These are phyloP conservation scores for Talaromyces proteolyticus DNA, from an alignment of 495 filamentous ascomycete species.

Conservation along the genomic window DNA sequence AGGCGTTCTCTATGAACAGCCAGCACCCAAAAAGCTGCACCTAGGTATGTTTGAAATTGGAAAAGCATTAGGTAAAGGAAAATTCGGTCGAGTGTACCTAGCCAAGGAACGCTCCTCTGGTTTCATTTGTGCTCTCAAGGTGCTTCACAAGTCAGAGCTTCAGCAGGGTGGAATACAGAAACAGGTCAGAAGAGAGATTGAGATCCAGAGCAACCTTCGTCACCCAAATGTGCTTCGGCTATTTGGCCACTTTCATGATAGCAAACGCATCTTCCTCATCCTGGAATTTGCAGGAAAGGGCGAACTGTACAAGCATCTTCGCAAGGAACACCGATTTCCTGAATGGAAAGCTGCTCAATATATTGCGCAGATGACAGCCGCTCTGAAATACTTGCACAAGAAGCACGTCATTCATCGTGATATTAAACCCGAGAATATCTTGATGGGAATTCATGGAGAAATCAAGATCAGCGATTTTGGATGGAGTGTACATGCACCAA, in stretches of 20 bases:
- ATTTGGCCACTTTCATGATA: conserved; percentile 96
- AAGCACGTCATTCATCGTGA: conserved; percentile 99
- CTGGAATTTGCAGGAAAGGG: conserved; percentile 93
- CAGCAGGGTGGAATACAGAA: conserved; percentile 92
- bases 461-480: conserved; percentile 99
- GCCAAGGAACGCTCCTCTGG: conserved; percentile 82
- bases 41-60: conserved; percentile 99
- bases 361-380: conserved; percentile 97
- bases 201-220: conserved; percentile 93
- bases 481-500: conserved; percentile 97
- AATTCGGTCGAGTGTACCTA: conserved; percentile 94
- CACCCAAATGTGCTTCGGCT: conserved; percentile 94
- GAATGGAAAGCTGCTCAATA: conserved; percentile 97
- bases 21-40: conserved; percentile 71
- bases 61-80: conserved; percentile 91
- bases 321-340: conserved; percentile 80
- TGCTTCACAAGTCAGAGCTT: conserved; percentile 90
- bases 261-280: conserved; percentile 91
- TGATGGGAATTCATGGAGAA: conserved; percentile 94
- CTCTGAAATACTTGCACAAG: conserved; percentile 85
- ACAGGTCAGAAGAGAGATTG: conserved; percentile 93
- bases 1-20: conserved; percentile 52
- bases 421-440: conserved; percentile 98
- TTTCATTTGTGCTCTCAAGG: conserved; percentile 96
- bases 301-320: conserved; percentile 94